Percentiles rank a stretch among this genome's conserved stretches.
These are phyloP conservation scores for Stellera chamaejasme DNA, from an alignment of 345 rosid genomes.

Conservation along the genomic window DNA sequence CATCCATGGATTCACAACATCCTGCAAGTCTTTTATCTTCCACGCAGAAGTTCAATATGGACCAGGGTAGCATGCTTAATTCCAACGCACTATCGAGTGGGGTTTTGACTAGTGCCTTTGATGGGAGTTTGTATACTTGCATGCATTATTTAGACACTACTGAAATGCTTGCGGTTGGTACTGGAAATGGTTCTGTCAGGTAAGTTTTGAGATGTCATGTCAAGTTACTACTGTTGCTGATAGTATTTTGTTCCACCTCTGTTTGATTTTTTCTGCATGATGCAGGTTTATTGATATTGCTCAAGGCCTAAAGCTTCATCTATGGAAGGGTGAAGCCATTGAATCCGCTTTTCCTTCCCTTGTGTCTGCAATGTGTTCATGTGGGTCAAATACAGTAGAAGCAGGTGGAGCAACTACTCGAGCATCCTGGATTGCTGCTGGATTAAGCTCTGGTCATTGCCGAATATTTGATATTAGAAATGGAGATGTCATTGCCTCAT, in stretches of 20 bases:
- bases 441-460: constrained; percentile 85
- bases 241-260: constrained; percentile 7
- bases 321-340: constrained; percentile 68
- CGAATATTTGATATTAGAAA: constrained; percentile 70
- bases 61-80: constrained; percentile 41
- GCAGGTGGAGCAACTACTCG: constrained; percentile 39
- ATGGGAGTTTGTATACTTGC: constrained; percentile 84
- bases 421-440: constrained; percentile 78
- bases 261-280: constrained; percentile 6
- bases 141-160: constrained; percentile 59
- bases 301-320: constrained; percentile 71
- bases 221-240: constrained; percentile 7
- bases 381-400: constrained; percentile 44
- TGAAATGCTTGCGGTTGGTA: constrained; percentile 67
- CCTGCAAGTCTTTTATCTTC: constrained; percentile 32
- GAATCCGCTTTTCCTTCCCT: constrained; percentile 74
- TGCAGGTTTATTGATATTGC: constrained; percentile 67
- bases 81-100: constrained; percentile 63
- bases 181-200: constrained; percentile 91
- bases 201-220: constrained; percentile 11
- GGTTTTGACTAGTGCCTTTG: constrained; percentile 52
- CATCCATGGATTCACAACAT: constrained; percentile 44
- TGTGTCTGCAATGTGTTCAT: constrained; percentile 75
- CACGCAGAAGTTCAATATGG: constrained; percentile 35
- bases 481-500: constrained; percentile 55